phyloP scores from a whole-genome alignment of 176 grass and related monocot genomes.

The Triticum urartu region DNA sequence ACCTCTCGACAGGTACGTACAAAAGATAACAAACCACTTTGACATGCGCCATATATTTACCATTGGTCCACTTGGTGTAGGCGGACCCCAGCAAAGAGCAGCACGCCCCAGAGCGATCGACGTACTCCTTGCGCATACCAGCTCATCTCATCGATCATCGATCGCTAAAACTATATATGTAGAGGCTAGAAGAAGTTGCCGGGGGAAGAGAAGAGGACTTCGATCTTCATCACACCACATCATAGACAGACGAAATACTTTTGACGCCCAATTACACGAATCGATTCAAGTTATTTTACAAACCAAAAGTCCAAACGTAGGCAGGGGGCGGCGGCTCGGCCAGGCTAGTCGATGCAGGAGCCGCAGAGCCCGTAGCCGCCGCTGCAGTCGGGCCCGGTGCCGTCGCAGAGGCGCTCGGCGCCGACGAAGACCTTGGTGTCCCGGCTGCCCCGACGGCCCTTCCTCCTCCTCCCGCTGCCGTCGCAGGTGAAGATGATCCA shows the following conservation, averaged over 20 bases:
- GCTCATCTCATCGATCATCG: background rate
- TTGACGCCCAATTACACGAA: background rate
- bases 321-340: no score
- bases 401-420: conserved; percentile 58
- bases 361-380: conserved; percentile 48
- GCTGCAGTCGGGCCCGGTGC: conserved; percentile 43
- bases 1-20: no score
- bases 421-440: conserved; percentile 48
- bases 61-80: no score
- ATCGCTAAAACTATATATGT: background rate
- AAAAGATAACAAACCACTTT: no score
- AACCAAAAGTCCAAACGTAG: background rate
- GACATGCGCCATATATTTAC: no score
- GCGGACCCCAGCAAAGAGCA: no score
- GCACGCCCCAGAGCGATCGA: background rate
- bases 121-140: background rate
- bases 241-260: no score
- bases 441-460: conserved; percentile 3
- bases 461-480: conserved; percentile 25
- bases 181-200: background rate
- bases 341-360: conserved; percentile 40
- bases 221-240: background rate
- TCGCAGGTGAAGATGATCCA: conserved; percentile 78
- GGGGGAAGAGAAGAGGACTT: background rate
- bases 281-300: background rate